Base-by-base conservation (phyloP, 2,329 filamentous ascomycete species). In the Fusarium praegraminearum region DNA sequence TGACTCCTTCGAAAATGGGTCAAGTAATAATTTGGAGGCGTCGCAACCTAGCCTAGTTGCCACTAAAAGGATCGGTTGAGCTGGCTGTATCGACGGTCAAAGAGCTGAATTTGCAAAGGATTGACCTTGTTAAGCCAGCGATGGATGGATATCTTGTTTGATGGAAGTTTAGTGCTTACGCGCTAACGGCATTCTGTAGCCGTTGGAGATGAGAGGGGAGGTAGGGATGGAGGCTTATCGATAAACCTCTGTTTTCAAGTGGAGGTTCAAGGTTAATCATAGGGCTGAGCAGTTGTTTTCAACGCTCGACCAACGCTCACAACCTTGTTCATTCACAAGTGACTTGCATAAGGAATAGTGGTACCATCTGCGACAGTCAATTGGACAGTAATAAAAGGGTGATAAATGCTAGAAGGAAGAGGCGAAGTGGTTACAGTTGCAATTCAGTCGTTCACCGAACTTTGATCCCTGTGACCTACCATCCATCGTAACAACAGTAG, bases 131-230 rank as follows among this genome's bases (percentile, higher is more conserved):
- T 20, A 12, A 46, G n/a, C 28, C 12, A 57, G 40, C 20, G 20
- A 22, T 22, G 20, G 20, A 22, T 22, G 33, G 38, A 58, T 36
- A 15, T 26, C 36, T 38, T 33, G 18, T 24, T 30, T 52, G 16
- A 28, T 46, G 58, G n/a, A 38, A 46, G 58, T 7, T 40, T 65
- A 65, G 62, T 47, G 62, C 62, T 65, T 58, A 65, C 22, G 35
- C 49, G 7, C 33, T 52, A 52, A 52, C 41, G 43, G 49, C 36
- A 28, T 8, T 7, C 28, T 20, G 51, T 36, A 30, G 12, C 20
- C 16, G 28, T 57, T 30, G 18, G n/a, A 30, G 22, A 15, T 3
- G n/a, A 33, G 35, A 40, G 36, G 36, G n/a, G 18, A 40, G 20
- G 20, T 22, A 22, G 20, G 20, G 20, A 22, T 22, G 20, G 20